Evolutionary conservation across 768 basidiomycete species (phyloP).

Genomic region (Harrya chromipes): DNA sequence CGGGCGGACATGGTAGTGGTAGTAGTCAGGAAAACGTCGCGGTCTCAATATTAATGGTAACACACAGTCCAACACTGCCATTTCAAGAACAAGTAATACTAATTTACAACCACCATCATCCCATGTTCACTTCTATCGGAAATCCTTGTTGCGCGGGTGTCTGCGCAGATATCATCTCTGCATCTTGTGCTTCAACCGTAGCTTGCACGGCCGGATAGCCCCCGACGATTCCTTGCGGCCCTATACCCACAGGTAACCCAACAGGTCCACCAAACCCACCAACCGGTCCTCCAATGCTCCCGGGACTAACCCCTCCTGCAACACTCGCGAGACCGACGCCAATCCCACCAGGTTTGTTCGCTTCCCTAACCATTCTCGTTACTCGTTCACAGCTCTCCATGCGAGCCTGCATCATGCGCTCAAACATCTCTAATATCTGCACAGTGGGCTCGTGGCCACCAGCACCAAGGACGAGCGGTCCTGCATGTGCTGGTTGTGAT

Average conservation of each 20-base stretch:
- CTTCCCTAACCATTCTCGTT: conserved; percentile 48
- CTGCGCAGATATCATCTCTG: conserved; percentile 14
- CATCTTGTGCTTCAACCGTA: conserved; percentile 4
- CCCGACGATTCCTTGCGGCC: conserved; percentile 19
- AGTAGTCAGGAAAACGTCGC: neutral
- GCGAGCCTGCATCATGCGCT: conserved; percentile 67
- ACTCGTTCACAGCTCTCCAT: conserved; percentile 75
- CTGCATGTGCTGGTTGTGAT: conserved; percentile 12
- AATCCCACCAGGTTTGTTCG: conserved; percentile 22
- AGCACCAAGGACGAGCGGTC: conserved; percentile 28
- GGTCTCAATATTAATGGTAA: too few relatives aligned
- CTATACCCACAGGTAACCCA: conserved; percentile 20
- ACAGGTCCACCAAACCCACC: conserved; percentile 30
- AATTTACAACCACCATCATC: neutral
- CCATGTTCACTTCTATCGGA: conserved; percentile 16
- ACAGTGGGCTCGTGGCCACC: conserved; percentile 40
- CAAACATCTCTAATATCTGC: conserved; percentile 63
- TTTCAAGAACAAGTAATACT: neutral
- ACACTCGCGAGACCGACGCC: conserved; percentile 6
- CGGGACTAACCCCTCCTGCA: conserved; percentile 11
- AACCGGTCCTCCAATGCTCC: conserved; percentile 28
- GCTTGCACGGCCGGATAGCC: conserved; percentile 13
- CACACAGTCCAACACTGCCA: conserved; percentile 7
- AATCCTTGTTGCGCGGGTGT: conserved; percentile 23
- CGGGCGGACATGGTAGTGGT: conserved; percentile 45